A percentile compares a stretch with the other conserved stretches of the same genome.
Conservation (phyloP, 2,329 filamentous ascomycete species). For the Fusarium scirpi region DNA sequence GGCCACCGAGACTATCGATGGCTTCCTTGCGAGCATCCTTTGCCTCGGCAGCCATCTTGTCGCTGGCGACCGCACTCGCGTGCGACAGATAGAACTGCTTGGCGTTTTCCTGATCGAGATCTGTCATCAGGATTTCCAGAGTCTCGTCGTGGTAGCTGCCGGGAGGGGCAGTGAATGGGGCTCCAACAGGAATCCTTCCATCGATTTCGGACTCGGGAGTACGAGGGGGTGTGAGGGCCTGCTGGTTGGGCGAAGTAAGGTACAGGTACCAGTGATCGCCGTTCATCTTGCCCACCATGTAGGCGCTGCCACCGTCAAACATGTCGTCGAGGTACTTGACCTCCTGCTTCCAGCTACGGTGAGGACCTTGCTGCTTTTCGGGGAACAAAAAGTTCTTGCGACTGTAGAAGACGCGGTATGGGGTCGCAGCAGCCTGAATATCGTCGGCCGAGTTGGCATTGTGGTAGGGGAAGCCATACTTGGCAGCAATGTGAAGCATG, state of each 20-base stretch:
- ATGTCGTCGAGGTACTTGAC: slow-evolving; percentile 92
- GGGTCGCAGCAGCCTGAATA: slow-evolving; percentile 81
- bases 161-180: slow-evolving; percentile 55
- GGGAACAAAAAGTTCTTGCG: slow-evolving; percentile 98
- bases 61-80: slow-evolving; percentile 91
- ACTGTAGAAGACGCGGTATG: slow-evolving; percentile 97
- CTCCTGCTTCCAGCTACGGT: slow-evolving; percentile 97
- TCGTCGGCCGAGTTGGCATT: slow-evolving; percentile 75
- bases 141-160: slow-evolving; percentile 77
- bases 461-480: slow-evolving; percentile 87
- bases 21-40: slow-evolving; percentile 71
- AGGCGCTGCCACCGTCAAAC: slow-evolving; percentile 92
- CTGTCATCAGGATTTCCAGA: slow-evolving; percentile 78
- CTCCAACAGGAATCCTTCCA: slow-evolving; percentile 65
- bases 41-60: slow-evolving; percentile 77
- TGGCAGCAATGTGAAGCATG: slow-evolving; percentile 90
- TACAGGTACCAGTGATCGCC: slow-evolving; percentile 99
- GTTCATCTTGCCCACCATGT: slow-evolving; percentile 99
- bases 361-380: slow-evolving; percentile 91
- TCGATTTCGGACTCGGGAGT: slow-evolving; percentile 71
- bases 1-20: slow-evolving; percentile 68
- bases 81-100: slow-evolving; percentile 76
- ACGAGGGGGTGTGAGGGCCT: slow-evolving; percentile 81
- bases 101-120: slow-evolving; percentile 74
- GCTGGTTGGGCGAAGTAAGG: slow-evolving; percentile 86